Base-by-base conservation (phyloP, 257 asterid genomes). In the Salvia miltiorrhiza region DNA sequence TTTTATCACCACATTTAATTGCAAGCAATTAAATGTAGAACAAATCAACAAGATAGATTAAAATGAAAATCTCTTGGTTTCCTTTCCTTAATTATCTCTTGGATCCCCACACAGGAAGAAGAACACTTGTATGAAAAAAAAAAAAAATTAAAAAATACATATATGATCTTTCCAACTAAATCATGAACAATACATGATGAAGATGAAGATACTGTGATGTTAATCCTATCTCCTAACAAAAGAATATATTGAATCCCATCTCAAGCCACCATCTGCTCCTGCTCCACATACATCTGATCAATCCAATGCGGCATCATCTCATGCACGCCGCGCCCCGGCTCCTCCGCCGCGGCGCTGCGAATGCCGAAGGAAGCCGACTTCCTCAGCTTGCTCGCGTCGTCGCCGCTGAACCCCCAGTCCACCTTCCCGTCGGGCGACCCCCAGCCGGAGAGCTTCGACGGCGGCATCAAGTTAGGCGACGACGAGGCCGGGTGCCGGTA, bases 231-330 rank as follows among this genome's bases (percentile, higher is more conserved):
- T n/a, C n/a, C n/a, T n/a, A n/a, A n/a, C n/a, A n/a, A 30, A 30
- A 30, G 35, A 30, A 30, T 30, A 4, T 30, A 5, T 30, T 30
- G 35, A 30, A 30, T 30, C 35, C 5, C 35, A 3, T 7, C 61
- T 82, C 60, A 90, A 40, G 98, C 98, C 84, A 83, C 91, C 54
- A 83, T 70, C 79, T 86, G 96, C 88, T 93, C 95, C 76, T 92
- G 93, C 84, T 93, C 98, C 81, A 85, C 82, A 80, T 90, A 88
- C 95, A 90, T 55, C 74, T 90, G 97, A 50, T 93, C 98, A 11
- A 87, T 63, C 97, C 93, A 93, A 0, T 84, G 82, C 20, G 84
- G 84, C 75, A 70, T 39, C 13, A 40, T 2, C 59, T 53, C 24
- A 24, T 10, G 21, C 5, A 12, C 59, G 0, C 1, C 54, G n/a